Evolutionary conservation across 805 yeast genomes (phyloP).

Genomic region (Spathaspora gorwiae): DNA sequence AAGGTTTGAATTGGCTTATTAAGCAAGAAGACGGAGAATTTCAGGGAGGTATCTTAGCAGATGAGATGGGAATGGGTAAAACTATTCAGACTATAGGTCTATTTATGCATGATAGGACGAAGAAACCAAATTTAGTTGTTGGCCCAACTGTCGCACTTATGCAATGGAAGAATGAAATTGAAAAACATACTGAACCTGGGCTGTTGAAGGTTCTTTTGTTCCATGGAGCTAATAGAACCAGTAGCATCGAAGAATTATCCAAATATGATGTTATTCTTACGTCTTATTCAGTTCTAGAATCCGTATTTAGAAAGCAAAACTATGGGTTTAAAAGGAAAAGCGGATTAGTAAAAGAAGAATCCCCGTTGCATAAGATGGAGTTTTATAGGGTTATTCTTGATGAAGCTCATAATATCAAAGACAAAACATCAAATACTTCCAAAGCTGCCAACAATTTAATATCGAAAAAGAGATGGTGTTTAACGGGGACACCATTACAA

Average conservation of each 20-base stretch:
- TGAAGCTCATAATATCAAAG: slow-evolving; percentile 97
- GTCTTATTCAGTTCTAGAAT: slow-evolving; percentile 88
- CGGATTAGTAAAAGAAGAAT: slow-evolving; percentile 66
- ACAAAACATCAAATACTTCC: slow-evolving; percentile 89
- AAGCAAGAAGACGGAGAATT: slow-evolving; percentile 76
- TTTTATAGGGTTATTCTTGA: slow-evolving; percentile 87
- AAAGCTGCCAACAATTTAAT: slow-evolving; percentile 77
- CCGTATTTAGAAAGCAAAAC: slow-evolving; percentile 74
- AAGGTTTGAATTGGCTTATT: slow-evolving; percentile 86
- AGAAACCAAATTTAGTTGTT: slow-evolving; percentile 79
- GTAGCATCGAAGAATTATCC: slow-evolving; percentile 49
- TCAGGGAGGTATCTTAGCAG: slow-evolving; percentile 91
- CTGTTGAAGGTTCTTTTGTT: slow-evolving; percentile 63
- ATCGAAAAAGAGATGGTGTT: slow-evolving; percentile 80
- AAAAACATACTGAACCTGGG: slow-evolving; percentile 68
- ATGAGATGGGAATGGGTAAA: slow-evolving; percentile 99
- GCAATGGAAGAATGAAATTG: slow-evolving; percentile 96
- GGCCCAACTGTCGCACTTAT: slow-evolving; percentile 98
- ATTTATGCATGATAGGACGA: slow-evolving; percentile 62
- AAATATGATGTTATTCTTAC: slow-evolving; percentile 80
- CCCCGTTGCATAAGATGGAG: slow-evolving; percentile 66
- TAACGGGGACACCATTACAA: slow-evolving; percentile 95
- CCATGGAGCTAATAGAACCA: slow-evolving; percentile 82
- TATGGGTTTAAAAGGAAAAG: slow-evolving; percentile 78
- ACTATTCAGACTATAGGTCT: slow-evolving; percentile 94